phyloP scores from a whole-genome alignment of 2,329 filamentous ascomycete species.

The Metarhizium album region DNA sequence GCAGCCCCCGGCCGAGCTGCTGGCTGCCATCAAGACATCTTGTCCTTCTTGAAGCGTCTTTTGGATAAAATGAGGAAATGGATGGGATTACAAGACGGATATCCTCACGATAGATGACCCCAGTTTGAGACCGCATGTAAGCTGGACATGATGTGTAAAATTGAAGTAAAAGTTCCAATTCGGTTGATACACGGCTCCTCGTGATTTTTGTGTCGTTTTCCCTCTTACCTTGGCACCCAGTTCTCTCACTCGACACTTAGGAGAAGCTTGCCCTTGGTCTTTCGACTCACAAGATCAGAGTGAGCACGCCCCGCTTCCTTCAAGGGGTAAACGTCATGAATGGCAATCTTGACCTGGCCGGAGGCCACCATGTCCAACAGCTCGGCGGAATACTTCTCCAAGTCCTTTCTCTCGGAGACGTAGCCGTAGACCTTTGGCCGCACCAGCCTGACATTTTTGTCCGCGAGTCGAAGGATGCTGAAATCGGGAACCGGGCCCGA shows the following conservation, averaged over 20 bases:
- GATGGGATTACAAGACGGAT: neutral
- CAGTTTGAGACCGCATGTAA: neutral
- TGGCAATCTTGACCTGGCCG: constrained; percentile 58
- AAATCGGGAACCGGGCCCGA: constrained; percentile 66
- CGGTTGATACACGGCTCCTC: constrained; percentile 1
- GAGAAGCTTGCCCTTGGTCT: constrained; percentile 75
- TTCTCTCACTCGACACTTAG: constrained; percentile 46
- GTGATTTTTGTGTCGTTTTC: constrained; percentile 2
- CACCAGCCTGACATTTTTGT: constrained; percentile 69
- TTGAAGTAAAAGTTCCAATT: neutral
- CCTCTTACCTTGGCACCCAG: neutral
- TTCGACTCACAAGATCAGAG: constrained; percentile 66
- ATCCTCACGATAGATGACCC: neutral
- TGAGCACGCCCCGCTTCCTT: constrained; percentile 64
- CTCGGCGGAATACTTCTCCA: constrained; percentile 58
- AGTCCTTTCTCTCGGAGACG: constrained; percentile 56
- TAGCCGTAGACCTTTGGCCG: constrained; percentile 68
- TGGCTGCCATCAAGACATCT: constrained; percentile 48
- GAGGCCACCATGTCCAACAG: constrained; percentile 61
- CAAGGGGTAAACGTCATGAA: constrained; percentile 70
- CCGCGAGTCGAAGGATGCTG: constrained; percentile 40
- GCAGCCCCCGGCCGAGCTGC: constrained; percentile 71
- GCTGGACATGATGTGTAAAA: neutral
- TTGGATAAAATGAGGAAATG: neutral
- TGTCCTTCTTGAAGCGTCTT: constrained; percentile 10